Evolutionary conservation across 768 basidiomycete species (phyloP), one percentile per base, ranked within the genome.

Genomic region (Boletus bicolor): DNA sequence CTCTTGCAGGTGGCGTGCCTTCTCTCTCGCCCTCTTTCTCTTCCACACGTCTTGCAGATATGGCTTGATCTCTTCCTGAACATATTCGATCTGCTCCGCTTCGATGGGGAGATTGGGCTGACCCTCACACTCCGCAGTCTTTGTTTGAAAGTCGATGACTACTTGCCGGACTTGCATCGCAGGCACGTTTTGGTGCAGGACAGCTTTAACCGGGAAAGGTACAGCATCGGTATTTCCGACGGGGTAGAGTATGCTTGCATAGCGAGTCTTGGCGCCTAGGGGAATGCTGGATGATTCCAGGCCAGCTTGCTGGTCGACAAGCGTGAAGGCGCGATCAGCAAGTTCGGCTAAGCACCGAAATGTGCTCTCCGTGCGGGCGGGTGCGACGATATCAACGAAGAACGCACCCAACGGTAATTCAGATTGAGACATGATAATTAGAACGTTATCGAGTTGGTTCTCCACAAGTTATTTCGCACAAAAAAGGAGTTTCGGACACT

Each of bases 331-430:
- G 24, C 37, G 56, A 47, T 62, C 60, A 39, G 57, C 57, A 36
- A 66, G 66, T 19, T 65, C 60, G 1, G 56, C 47, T n/a, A 66
- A 50, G 46, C 35, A 43, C 3, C 24, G 59, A 41, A 67, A 59
- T 0, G 49, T 37, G 35, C 41, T 30, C 12, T 55, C 55, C 4
- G 34, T 37, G 34, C 32, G 51, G 2, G 43, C 30, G 2, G 61
- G 51, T 2, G 54, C 28, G 44, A 48, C 28, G 26, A 65, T 61
- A 14, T 61, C 50, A 19, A 66, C 46, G 11, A 66, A 46, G 46
- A 66, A 51, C 24, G 54, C 55, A 11, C 52, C 56, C 48, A 62
- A 21, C 19, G 51, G 49, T 2, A 32, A 49, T 14, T 57, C 58
- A 7, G 52, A 19, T 38, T 58, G 56, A 34, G 64, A 56, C 64